A percentile compares a stretch with the other conserved stretches of the same genome.
These are phyloP conservation scores for Ogataea salicorniae DNA, from an alignment of 805 yeast species.

Conservation along the genomic window DNA sequence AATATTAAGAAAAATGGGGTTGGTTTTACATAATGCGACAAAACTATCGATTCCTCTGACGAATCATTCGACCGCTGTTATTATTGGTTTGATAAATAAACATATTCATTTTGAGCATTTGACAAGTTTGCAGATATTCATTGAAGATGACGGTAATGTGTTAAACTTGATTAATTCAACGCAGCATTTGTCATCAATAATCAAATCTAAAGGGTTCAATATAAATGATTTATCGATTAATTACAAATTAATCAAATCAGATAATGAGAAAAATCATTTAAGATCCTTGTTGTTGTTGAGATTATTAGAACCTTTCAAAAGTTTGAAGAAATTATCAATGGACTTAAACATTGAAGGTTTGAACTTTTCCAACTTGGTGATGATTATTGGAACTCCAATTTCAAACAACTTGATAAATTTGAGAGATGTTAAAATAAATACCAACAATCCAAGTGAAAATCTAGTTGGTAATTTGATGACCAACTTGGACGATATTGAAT, in stretches of 20 bases:
- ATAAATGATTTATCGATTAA: constrained; percentile 22
- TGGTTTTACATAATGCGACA: constrained; percentile 21
- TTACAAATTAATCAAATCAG: constrained; percentile 21
- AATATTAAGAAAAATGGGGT: constrained; percentile 27
- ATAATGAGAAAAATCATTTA: constrained; percentile 29
- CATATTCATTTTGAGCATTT: constrained; percentile 30
- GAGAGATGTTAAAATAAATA: constrained; percentile 23
- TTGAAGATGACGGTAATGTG: constrained; percentile 29
- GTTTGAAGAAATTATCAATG: constrained; percentile 17
- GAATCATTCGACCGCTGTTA: constrained; percentile 28
- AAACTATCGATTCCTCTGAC: constrained; percentile 27
- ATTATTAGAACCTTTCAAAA: constrained; percentile 23
- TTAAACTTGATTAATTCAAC: constrained; percentile 26
- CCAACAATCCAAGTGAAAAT: constrained; percentile 27
- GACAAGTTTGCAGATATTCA: constrained; percentile 20
- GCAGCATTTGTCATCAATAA: constrained; percentile 22
- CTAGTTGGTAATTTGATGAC: constrained; percentile 26
- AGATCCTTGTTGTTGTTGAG: constrained; percentile 29
- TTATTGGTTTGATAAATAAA: constrained; percentile 23
- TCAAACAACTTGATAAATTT: constrained; percentile 21
- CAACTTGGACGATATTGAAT: constrained; percentile 24
- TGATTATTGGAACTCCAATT: constrained; percentile 30
- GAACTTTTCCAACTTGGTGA: constrained; percentile 27
- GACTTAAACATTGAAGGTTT: constrained; percentile 25
- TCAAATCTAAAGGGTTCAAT: constrained; percentile 21